Evolutionary conservation across 2,329 filamentous ascomycete genomes (phyloP).

Genomic region (Colletotrichum incanum): DNA sequence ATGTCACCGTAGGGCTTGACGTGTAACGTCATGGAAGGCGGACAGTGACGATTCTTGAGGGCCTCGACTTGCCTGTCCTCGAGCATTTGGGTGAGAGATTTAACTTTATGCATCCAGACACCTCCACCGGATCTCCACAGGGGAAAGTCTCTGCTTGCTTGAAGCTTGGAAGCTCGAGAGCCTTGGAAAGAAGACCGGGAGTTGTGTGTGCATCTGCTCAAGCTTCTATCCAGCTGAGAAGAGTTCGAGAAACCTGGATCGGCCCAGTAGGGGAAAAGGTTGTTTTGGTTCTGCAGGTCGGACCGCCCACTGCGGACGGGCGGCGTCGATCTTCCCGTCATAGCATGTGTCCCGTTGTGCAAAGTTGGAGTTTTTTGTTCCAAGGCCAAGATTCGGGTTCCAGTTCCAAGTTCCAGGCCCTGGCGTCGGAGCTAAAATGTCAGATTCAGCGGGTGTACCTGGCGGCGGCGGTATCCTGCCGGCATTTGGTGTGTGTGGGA

Average conservation of each 20-base stretch:
- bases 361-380: conserved; percentile 4
- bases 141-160: background rate
- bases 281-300: conserved; percentile 1
- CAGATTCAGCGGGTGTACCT: conserved; percentile 25
- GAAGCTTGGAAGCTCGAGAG: background rate
- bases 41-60: conserved; percentile 24
- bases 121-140: conserved; percentile 41
- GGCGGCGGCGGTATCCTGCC: conserved; percentile 30
- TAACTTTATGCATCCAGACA: conserved; percentile 32
- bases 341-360: conserved; percentile 10
- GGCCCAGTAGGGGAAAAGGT: background rate
- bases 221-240: background rate
- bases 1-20: conserved; percentile 15
- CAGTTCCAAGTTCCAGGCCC: conserved; percentile 24
- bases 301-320: conserved; percentile 10
- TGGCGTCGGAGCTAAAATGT: background rate
- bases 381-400: conserved; percentile 17
- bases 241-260: conserved; percentile 25
- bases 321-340: conserved; percentile 23
- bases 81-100: conserved; percentile 40
- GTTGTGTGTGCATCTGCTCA: background rate
- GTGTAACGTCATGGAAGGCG: conserved; percentile 35
- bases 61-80: conserved; percentile 9
- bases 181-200: background rate
- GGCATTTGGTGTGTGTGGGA: conserved; percentile 33